Evolutionary conservation across 2,329 filamentous ascomycete species (phyloP).

Genomic region (Sclerotinia minor): DNA sequence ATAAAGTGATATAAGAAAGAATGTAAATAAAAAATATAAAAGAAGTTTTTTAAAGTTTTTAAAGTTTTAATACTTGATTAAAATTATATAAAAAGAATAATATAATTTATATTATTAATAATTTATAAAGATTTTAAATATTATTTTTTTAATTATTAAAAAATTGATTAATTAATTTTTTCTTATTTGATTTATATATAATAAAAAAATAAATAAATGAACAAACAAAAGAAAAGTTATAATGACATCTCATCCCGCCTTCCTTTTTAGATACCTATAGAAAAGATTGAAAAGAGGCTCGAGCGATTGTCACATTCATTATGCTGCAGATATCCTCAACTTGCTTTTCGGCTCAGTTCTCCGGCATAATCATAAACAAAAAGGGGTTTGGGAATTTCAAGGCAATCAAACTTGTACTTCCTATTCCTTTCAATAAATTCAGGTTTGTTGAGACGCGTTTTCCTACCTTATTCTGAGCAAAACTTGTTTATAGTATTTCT

Average conservation of each 20-base stretch:
- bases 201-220: too few species aligned
- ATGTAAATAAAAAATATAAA: not conserved
- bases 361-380: too few species aligned
- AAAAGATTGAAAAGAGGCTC: not conserved
- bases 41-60: too few species aligned
- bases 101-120: too few species aligned
- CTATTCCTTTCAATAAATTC: not conserved
- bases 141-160: too few species aligned
- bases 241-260: not conserved
- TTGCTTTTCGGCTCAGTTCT: not conserved
- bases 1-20: not conserved
- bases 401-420: not conserved
- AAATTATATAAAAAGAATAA: too few species aligned
- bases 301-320: not conserved
- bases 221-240: too few species aligned
- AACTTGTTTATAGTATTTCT: conserved; percentile 3
- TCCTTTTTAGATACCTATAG: not conserved
- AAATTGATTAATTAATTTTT: too few species aligned
- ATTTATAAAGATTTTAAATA: too few species aligned
- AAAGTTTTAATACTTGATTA: too few species aligned
- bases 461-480: not conserved
- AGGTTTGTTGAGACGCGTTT: not conserved
- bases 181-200: not conserved
- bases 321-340: not conserved
- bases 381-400: not conserved